Base-by-base conservation (phyloP, 2,329 filamentous ascomycete species). In the Microascus cirrosus region DNA sequence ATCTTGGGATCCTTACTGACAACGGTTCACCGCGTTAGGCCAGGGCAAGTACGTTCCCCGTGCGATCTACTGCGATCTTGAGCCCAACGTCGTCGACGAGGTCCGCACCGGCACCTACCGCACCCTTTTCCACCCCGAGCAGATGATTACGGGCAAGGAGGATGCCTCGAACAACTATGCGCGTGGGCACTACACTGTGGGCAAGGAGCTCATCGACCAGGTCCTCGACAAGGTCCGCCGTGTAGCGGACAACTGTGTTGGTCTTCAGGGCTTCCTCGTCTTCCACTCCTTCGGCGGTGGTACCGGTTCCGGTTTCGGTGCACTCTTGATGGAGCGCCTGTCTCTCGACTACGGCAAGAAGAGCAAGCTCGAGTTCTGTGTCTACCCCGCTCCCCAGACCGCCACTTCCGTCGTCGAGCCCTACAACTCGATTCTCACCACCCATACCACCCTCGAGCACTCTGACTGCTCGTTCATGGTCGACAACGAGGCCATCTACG, bases 91-190 rank as follows among this genome's bases (percentile, higher is more conserved):
- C 70, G 87, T 99, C 80, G 94, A 99, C 72, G 94, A 97, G 81
- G 94, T 97, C 78, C 92, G 94, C 80, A 97, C 92, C 68, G 94
- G 94, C 72, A 77, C 90, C 73, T 99, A 97, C 85, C 89, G 93
- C 71, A 88, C 84, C 72, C 87, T 99, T 64, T 97, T 97, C 86
- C 94, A 97, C 82, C 94, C 94, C 60, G 94, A 97, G 80, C 89
- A 95, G 80, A 96, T 99, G 93, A 96, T 99, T 77, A 96, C 90
- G 64, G 94, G 94, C 78, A 97, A 97, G 87, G 94, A 97, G 84
- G 94, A 97, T 86, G 94, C 94, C 66, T 96, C 93, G 67, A 99
- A 99, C 89, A 99, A 99, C 87, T 97, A 97, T 73, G 94, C 94
- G 68, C 93, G 94, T 84, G 94, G 94, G 66, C 94, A 99, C 83